These are phyloP conservation scores for Aquilaria malaccensis DNA, from an alignment of 345 rosid genomes.

Conservation along the genomic window DNA sequence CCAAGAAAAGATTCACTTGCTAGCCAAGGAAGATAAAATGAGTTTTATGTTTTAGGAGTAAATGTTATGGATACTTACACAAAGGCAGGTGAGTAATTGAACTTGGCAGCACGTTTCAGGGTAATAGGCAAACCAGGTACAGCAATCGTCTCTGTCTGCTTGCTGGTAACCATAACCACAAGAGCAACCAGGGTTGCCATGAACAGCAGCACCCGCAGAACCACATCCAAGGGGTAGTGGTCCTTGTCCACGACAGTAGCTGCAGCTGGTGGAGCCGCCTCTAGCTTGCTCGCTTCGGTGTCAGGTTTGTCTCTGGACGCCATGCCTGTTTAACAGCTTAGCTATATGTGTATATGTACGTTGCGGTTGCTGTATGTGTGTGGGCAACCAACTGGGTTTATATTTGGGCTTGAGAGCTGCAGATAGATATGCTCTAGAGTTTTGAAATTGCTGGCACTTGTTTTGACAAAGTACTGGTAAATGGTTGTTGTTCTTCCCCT, in stretches of 20 bases:
- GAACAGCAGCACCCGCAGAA: conserved; percentile 47
- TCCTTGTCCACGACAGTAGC: conserved; percentile 17
- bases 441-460: too few species aligned
- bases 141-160: conserved; percentile 36
- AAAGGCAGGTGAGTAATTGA: conserved; percentile 65
- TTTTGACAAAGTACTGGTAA: too few species aligned
- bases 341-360: neutral
- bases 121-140: conserved; percentile 14
- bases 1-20: too few species aligned
- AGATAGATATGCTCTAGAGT: too few species aligned
- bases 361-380: neutral
- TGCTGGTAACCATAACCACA: conserved; percentile 49
- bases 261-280: conserved; percentile 11
- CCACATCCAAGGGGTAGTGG: conserved; percentile 28
- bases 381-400: too few species aligned
- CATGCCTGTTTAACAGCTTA: conserved; percentile 21
- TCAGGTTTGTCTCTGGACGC: conserved; percentile 40
- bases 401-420: too few species aligned
- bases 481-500: neutral
- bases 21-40: too few species aligned
- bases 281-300: conserved; percentile 17
- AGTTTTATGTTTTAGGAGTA: neutral
- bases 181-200: conserved; percentile 41
- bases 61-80: conserved; percentile 28
- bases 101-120: conserved; percentile 35